These are phyloP conservation scores for Hypoxylon lenormandii DNA, from an alignment of 495 filamentous ascomycete species.

Conservation along the genomic window DNA sequence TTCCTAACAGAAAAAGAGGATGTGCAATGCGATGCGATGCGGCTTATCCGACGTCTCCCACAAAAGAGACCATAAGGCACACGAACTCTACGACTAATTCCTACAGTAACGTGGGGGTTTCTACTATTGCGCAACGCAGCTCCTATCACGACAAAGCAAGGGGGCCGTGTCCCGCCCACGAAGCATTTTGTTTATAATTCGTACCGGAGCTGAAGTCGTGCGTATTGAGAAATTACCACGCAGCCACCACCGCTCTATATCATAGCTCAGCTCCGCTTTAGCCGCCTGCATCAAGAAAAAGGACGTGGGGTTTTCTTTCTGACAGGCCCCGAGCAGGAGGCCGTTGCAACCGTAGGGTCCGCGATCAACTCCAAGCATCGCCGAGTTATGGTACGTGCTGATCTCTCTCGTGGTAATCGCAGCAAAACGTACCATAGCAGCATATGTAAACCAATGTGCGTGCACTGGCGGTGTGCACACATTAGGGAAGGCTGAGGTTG, in stretches of 20 bases:
- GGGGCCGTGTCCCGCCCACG: slow-evolving; percentile 19
- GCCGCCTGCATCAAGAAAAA: slow-evolving; percentile 28
- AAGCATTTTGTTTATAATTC: slow-evolving; percentile 18
- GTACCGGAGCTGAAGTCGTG: slow-evolving; percentile 29
- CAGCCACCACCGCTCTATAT: slow-evolving; percentile 31
- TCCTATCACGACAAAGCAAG: slow-evolving; percentile 14
- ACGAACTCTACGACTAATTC: slow-evolving; percentile 8
- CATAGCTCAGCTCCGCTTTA: slow-evolving; percentile 47
- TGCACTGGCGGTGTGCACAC: slow-evolving; percentile 35
- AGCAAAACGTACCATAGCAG: too few species aligned
- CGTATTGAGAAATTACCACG: slow-evolving; percentile 30
- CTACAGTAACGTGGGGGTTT: slow-evolving; percentile 33
- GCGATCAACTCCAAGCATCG: slow-evolving; percentile 39
- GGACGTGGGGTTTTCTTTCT: slow-evolving; percentile 40
- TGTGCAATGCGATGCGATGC: slow-evolving; percentile 29
- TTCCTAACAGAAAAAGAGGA: slow-evolving; percentile 3
- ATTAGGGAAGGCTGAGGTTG: slow-evolving; percentile 13
- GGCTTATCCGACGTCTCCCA: slow-evolving; percentile 12
- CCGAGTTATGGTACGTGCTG: slow-evolving; percentile 38
- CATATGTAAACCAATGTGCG: slow-evolving; percentile 7
- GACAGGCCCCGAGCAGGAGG: slow-evolving; percentile 31
- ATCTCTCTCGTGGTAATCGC: slow-evolving; percentile 38
- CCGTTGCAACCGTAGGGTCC: slow-evolving; percentile 31
- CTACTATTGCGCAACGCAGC: not conserved
- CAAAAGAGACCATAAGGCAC: slow-evolving; percentile 8